These are phyloP conservation scores for Gaillardinia entomophila DNA, from an alignment of 805 yeast species.

Conservation along the genomic window DNA sequence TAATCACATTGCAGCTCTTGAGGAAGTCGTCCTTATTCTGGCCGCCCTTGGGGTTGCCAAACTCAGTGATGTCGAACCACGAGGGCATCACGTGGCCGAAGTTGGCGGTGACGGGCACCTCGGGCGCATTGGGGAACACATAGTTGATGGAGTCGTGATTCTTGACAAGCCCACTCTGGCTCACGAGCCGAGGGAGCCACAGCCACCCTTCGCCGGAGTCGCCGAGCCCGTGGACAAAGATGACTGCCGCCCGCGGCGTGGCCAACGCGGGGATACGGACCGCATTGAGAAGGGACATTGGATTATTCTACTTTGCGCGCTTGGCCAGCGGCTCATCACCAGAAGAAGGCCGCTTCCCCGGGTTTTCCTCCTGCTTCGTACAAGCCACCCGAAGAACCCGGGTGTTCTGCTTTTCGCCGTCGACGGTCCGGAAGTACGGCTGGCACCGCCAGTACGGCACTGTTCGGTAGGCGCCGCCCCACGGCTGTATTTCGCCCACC, in stretches of 20 bases:
- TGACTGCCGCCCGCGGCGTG: slow-evolving; percentile 46
- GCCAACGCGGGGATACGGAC: slow-evolving; percentile 21
- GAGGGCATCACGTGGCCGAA: slow-evolving; percentile 67
- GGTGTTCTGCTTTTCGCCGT: slow-evolving; percentile 54
- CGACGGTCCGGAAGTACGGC: slow-evolving; percentile 86
- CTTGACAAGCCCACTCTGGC: slow-evolving; percentile 37
- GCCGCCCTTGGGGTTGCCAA: slow-evolving; percentile 42
- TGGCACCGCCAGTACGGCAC: slow-evolving; percentile 96
- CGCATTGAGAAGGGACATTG: slow-evolving; percentile 10
- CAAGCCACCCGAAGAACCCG: slow-evolving; percentile 31
- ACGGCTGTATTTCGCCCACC: slow-evolving; percentile 48
- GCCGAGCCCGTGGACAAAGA: slow-evolving; percentile 86
- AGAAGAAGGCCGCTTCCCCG: background rate
- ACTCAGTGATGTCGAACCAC: slow-evolving; percentile 76
- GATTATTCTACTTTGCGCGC: background rate
- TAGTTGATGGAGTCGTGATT: slow-evolving; percentile 50
- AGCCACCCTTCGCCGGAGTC: slow-evolving; percentile 90
- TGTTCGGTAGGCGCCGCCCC: slow-evolving; percentile 79
- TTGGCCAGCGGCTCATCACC: background rate
- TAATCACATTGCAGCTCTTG: slow-evolving; percentile 41
- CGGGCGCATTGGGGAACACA: slow-evolving; percentile 90
- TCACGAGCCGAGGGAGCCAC: slow-evolving; percentile 65
- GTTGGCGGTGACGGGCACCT: slow-evolving; percentile 59
- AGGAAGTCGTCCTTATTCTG: slow-evolving; percentile 54
- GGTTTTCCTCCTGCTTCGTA: background rate